These are phyloP conservation scores for Suillus spraguei DNA, from an alignment of 768 basidiomycete genomes.

Conservation along the genomic window DNA sequence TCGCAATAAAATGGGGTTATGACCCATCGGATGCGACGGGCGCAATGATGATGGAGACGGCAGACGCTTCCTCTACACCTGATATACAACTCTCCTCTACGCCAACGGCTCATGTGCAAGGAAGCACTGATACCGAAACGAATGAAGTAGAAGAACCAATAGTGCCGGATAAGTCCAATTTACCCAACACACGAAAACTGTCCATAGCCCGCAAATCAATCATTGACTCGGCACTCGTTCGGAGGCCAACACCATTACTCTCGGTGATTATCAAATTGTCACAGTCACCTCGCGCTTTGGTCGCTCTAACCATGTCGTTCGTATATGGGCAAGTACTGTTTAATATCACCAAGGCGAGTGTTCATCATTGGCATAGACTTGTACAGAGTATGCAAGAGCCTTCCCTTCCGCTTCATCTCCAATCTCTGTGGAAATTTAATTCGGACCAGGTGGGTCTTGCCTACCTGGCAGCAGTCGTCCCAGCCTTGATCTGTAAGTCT, in stretches of 20 bases:
- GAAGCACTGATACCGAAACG: not conserved
- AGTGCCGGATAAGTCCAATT: conserved; percentile 2
- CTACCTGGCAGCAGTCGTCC: conserved; percentile 64
- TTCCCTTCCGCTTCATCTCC: conserved; percentile 56
- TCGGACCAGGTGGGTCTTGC: conserved; percentile 64
- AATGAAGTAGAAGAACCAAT: conserved; percentile 1
- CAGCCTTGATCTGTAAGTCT: conserved; percentile 62
- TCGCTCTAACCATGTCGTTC: conserved; percentile 46
- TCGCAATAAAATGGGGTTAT: conserved; percentile 49
- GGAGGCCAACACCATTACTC: conserved; percentile 38
- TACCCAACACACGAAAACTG: not conserved
- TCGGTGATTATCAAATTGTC: conserved; percentile 44
- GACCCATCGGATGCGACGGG: conserved; percentile 36
- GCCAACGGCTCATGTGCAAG: not conserved
- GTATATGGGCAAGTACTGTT: conserved; percentile 51
- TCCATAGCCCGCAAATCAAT: conserved; percentile 2
- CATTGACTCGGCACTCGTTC: conserved; percentile 19
- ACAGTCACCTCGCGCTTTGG: conserved; percentile 52
- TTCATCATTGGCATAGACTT: conserved; percentile 36
- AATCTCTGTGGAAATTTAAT: conserved; percentile 48
- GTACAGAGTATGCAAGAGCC: conserved; percentile 56
- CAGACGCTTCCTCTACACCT: conserved; percentile 1
- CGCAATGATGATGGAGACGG: not conserved
- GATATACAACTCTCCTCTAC: conserved; percentile 1
- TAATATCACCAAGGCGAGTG: not conserved